Evolutionary conservation across 1,284 basidiomycete genomes (phyloP), one percentile per base, ranked within the genome.

Genomic region (Leucoagaricus sp.): DNA sequence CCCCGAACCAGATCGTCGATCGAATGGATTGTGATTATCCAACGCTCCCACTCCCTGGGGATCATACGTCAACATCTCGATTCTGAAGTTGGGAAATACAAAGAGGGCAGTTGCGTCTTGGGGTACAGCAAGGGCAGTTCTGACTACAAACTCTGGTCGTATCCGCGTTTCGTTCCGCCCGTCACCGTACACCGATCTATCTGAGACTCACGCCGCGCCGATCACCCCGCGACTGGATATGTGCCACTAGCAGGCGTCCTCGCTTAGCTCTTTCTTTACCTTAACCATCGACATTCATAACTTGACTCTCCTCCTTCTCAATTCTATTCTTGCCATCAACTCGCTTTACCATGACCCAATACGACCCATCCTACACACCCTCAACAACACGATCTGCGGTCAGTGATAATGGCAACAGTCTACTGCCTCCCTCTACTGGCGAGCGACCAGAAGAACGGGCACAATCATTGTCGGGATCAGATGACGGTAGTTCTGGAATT

Each of bases 401-500:
- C 21, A 50, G 44, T 34, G 55, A 47, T 34, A 45, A 28, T 29
- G 48, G 48, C 19, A 49, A 51, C 29, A 23, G 38, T 21, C 33
- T 57, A 17, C 34, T 57, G 25, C 49, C 55, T 13, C 49, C 42
- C 23, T 15, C 48, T 17, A n/a, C 25, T n/a, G 10, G 15, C 10
- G 55, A 57, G n/a, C 55, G 55, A 26, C 65, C 67, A 56, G 74
- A 76, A 54, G 78, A 80, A 58, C 74, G 64, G 31, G 74, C 70
- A 21, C 53, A 40, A n/a, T 83, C 81, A 23, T 70, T 74, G 64
- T 75, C 77, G 12, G 75, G 72, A 48, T 82, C 80, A 55, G 82
- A 83, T 56, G 81, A 83, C 60, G 81, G 79, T 33, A 74, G 67
- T 63, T 72, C 73, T 55, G 59, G 34, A 75, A 78, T 31, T 28